Base-by-base conservation (phyloP, 306 rosid species). In the Arachis stenosperma region DNA sequence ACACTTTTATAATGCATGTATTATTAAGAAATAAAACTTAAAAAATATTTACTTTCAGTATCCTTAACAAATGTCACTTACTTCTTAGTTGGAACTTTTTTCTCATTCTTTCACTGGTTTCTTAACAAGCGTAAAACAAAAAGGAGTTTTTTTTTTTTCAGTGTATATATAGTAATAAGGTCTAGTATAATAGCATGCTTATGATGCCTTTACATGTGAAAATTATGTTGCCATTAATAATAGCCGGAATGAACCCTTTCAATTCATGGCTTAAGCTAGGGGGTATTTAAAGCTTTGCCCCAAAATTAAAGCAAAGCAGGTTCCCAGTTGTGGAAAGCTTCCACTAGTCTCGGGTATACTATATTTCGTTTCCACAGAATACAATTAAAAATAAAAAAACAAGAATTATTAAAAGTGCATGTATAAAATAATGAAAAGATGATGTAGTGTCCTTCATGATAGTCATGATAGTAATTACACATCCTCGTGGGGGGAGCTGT, bases 321-420 rank as follows among this genome's bases (percentile, higher is more conserved):
- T 86, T 75, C 60, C 77, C 78, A 68, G 74, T 61, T 73, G 71
- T 58, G 68, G 86, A 84, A 76, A 67, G 79, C 77, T 41, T 43
- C 57, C n/a, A 75, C 57, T 46, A 46, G 27, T 22, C 27, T 22
- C 27, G 1, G 27, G 27, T 22, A 22, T 22, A 22, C 27, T 22
- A 22, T 22, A 22, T 22, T 22, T 22, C 27, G 27, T 22, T 22
- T 22, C 27, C 27, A 22, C 27, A 22, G 22, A 17, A 22, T 22
- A 22, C 27, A 22, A 22, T 22, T 1, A 22, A 22, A 22, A 40
- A 40, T 40, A 40, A 7, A 40, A 3, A 40, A 40, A 4, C 43
- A 44, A 44, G 7, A 44, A 44, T 22, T 44, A 6, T 10, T 29
- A 29, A 5, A 58, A 30, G n/a, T 40, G 7, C 6, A 58, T 58